These are phyloP conservation scores for Monosporascus ibericus DNA, from an alignment of 2,329 filamentous ascomycete genomes.

Conservation along the genomic window DNA sequence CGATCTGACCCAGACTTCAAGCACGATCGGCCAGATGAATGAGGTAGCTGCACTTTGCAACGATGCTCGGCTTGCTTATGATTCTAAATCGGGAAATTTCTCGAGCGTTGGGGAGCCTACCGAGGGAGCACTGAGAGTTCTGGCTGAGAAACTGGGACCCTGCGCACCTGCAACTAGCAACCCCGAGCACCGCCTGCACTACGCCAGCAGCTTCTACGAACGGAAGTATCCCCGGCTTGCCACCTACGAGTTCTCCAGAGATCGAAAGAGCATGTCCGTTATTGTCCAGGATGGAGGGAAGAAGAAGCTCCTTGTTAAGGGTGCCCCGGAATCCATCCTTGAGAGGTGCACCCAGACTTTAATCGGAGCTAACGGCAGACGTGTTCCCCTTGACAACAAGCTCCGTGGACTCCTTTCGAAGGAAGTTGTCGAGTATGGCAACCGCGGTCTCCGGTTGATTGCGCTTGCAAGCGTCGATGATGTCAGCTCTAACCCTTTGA, in stretches of 20 bases:
- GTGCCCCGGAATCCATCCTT: conserved; percentile 88
- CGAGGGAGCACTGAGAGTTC: conserved; percentile 82
- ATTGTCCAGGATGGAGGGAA: conserved; percentile 64
- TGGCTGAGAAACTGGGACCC: conserved; percentile 93
- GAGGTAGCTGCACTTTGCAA: conserved; percentile 78
- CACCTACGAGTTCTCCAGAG: conserved; percentile 94
- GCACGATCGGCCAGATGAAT: conserved; percentile 72
- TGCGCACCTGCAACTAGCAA: conserved; percentile 51
- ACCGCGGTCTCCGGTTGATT: conserved; percentile 88
- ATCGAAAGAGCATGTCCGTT: conserved; percentile 99
- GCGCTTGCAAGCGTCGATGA: conserved; percentile 82
- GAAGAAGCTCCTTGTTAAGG: conserved; percentile 88
- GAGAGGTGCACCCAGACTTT: conserved; percentile 84
- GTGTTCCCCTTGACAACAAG: conserved; percentile 63
- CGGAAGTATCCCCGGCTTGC: conserved; percentile 66
- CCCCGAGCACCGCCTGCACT: conserved; percentile 65
- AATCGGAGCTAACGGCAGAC: conserved; percentile 71
- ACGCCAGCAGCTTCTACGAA: conserved; percentile 81
- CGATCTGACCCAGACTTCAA: conserved; percentile 64
- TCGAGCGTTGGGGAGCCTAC: conserved; percentile 89
- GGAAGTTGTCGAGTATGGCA: conserved; percentile 85
- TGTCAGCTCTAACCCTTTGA: conserved; percentile 61
- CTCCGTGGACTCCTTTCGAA: conserved; percentile 65
- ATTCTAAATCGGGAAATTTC: conserved; percentile 67
- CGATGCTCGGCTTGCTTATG: conserved; percentile 76